A percentile compares a stretch with the other conserved stretches of the same genome.
Conservation (phyloP, 495 filamentous ascomycete species). For the Bombardia bombarda region DNA sequence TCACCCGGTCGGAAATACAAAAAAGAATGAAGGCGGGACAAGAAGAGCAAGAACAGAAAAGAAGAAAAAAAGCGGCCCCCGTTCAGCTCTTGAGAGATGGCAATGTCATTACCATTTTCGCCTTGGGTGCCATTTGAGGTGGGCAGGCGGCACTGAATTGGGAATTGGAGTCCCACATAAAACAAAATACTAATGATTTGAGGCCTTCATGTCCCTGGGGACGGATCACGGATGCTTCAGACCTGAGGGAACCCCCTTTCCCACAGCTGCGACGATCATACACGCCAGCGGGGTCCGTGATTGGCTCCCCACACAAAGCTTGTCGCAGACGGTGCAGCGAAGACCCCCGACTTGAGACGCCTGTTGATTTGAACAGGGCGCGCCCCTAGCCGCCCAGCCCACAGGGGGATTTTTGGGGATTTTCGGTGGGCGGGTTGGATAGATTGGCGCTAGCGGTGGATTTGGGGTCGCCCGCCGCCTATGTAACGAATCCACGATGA, state of each 20-base stretch:
- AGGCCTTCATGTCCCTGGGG: too few relatives aligned
- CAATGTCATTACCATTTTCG: neutral
- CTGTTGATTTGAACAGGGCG: too few relatives aligned
- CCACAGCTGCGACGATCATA: neutral
- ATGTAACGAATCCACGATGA: too few relatives aligned
- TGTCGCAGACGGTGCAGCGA: neutral
- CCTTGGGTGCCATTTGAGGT: too few relatives aligned
- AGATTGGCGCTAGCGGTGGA: too few relatives aligned
- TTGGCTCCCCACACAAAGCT: neutral
- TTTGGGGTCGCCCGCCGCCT: too few relatives aligned
- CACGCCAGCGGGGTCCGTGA: neutral
- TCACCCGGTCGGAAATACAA: constrained; percentile 3
- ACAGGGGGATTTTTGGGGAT: too few relatives aligned
- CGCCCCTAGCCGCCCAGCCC: too few relatives aligned
- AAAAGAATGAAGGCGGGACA: constrained; percentile 4
- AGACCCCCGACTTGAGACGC: neutral
- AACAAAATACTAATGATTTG: too few relatives aligned
- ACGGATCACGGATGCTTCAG: neutral
- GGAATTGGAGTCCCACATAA: too few relatives aligned
- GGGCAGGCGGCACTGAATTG: too few relatives aligned
- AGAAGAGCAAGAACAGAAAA: neutral
- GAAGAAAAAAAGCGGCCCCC: neutral
- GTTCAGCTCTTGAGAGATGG: neutral
- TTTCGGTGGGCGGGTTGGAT: too few relatives aligned
- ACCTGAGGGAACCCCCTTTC: neutral